phyloP scores from a whole-genome alignment of 2,329 filamentous ascomycete species.

The Penicillium sp. region DNA sequence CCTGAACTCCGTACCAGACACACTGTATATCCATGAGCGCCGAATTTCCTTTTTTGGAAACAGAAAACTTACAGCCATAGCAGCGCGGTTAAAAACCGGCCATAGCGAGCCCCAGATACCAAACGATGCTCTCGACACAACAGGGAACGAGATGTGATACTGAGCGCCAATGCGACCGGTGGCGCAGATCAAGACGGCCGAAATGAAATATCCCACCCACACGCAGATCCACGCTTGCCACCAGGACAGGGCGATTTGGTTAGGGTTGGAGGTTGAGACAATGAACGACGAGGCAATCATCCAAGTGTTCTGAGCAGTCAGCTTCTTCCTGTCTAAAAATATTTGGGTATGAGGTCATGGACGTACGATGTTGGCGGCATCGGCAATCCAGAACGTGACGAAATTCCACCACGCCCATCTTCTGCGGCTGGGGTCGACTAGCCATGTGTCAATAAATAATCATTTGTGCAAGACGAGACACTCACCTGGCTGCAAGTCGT shows the following conservation, averaged over 20 bases:
- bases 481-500: slow-evolving; percentile 66
- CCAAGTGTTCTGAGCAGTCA: slow-evolving; percentile 66
- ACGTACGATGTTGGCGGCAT: slow-evolving; percentile 72
- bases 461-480: not conserved
- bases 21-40: slow-evolving; percentile 8
- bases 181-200: slow-evolving; percentile 68
- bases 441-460: slow-evolving; percentile 16
- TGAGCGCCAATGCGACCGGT: slow-evolving; percentile 80
- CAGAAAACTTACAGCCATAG: slow-evolving; percentile 69
- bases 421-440: slow-evolving; percentile 72
- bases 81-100: slow-evolving; percentile 86
- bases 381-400: slow-evolving; percentile 80
- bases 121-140: slow-evolving; percentile 72
- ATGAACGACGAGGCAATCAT: slow-evolving; percentile 89
- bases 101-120: slow-evolving; percentile 86
- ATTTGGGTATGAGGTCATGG: too few species aligned
- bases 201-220: slow-evolving; percentile 78
- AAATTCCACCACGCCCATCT: slow-evolving; percentile 88
- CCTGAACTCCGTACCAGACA: slow-evolving; percentile 45
- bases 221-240: slow-evolving; percentile 91
- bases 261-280: slow-evolving; percentile 49
- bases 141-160: slow-evolving; percentile 87
- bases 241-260: slow-evolving; percentile 60
- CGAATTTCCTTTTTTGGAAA: slow-evolving; percentile 50
- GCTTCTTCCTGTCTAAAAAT: slow-evolving; percentile 2